These are phyloP conservation scores for Gynochthodes officinalis DNA, from an alignment of 257 asterid species.

Conservation along the genomic window DNA sequence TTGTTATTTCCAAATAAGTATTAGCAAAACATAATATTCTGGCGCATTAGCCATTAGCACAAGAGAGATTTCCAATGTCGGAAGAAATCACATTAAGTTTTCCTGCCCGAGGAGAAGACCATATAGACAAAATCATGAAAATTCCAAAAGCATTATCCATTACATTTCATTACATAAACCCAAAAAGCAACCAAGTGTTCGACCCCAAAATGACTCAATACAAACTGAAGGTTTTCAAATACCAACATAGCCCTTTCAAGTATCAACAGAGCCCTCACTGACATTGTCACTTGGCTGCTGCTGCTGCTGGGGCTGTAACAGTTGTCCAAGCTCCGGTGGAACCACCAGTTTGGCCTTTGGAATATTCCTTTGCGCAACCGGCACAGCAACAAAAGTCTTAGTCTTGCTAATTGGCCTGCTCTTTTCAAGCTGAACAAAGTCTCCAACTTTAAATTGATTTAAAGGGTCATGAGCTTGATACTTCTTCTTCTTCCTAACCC, in stretches of 20 bases:
- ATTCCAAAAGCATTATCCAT: slow-evolving; percentile 5
- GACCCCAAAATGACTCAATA: neutral
- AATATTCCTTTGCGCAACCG: slow-evolving; percentile 36
- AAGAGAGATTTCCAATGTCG: too few relatives aligned
- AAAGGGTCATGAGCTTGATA: slow-evolving; percentile 89
- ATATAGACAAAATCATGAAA: neutral
- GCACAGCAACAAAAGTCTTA: slow-evolving; percentile 64
- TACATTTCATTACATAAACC: slow-evolving; percentile 10
- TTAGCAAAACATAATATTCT: too few relatives aligned
- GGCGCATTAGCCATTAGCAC: neutral
- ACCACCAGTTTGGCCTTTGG: slow-evolving; percentile 27
- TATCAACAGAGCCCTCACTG: slow-evolving; percentile 15
- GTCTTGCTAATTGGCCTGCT: slow-evolving; percentile 82
- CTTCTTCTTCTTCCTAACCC: slow-evolving; percentile 89
- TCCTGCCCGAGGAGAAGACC: too few relatives aligned
- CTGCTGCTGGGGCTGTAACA: slow-evolving; percentile 25
- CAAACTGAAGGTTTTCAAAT: neutral
- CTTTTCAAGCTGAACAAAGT: slow-evolving; percentile 71
- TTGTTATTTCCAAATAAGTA: too few relatives aligned
- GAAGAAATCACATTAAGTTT: neutral
- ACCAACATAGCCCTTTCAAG: too few relatives aligned
- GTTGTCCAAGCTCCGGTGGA: slow-evolving; percentile 29
- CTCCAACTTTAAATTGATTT: slow-evolving; percentile 85
- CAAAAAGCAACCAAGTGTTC: neutral
- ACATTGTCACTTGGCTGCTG: neutral